A percentile compares a stretch with the other conserved stretches of the same genome.
Evolutionary conservation across 257 asterid genomes (phyloP).

Genomic region (Leptodermis oblonga): DNA sequence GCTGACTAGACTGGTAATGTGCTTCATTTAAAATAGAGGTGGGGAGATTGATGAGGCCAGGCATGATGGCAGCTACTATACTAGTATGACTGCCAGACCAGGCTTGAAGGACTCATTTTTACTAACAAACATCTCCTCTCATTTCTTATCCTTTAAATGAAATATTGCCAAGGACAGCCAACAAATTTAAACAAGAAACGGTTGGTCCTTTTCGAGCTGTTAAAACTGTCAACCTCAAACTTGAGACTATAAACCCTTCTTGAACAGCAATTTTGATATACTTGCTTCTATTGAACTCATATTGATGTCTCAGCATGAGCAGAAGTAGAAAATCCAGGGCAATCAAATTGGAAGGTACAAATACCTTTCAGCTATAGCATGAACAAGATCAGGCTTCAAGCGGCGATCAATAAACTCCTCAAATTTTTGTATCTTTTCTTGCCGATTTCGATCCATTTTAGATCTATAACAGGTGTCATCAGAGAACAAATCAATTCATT

Average conservation of each 20-base stretch:
- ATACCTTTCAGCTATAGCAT: slow-evolving; percentile 74
- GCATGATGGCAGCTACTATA: not conserved
- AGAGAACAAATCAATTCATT: slow-evolving; percentile 3
- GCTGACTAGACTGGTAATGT: not conserved
- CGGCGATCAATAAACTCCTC: slow-evolving; percentile 84
- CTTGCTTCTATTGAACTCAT: too few species aligned
- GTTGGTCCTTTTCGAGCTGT: not conserved
- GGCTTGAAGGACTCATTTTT: not conserved
- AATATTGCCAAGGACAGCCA: not conserved
- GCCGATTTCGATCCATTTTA: slow-evolving; percentile 46
- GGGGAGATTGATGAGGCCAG: too few species aligned
- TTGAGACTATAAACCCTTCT: not conserved
- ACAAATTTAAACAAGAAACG: not conserved
- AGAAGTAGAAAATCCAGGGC: not conserved
- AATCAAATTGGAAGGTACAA: not conserved
- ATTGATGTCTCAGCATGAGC: not conserved
- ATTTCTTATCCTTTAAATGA: not conserved
- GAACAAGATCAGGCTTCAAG: slow-evolving; percentile 84
- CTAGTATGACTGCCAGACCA: not conserved
- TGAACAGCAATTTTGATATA: not conserved
- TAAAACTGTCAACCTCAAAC: not conserved
- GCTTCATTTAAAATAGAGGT: not conserved
- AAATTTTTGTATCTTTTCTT: slow-evolving; percentile 52
- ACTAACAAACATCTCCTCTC: not conserved
- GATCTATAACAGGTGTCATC: slow-evolving; percentile 29